Base-by-base conservation (phyloP, 192 early-diverging fungal genomes). In the Borealophlyctis nickersoniae region DNA sequence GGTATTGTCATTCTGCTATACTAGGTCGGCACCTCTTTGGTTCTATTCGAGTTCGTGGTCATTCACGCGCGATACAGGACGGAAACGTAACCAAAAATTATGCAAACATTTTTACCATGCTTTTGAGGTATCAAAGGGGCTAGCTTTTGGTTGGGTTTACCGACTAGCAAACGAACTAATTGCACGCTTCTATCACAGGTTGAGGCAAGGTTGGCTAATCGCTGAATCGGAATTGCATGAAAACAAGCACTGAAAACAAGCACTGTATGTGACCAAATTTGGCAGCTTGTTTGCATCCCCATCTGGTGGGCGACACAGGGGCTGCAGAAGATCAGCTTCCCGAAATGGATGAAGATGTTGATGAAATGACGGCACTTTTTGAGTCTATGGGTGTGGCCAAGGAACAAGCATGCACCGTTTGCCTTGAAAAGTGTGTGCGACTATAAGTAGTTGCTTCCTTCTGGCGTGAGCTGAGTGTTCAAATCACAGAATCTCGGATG, bases 21-120 rank as follows among this genome's bases (percentile, higher is more conserved):
- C 39, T 45, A 19, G 19, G 19, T 45, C 7, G 19, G 39, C n/a
- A n/a, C n/a, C n/a, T n/a, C n/a, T n/a, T n/a, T n/a, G n/a, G n/a
- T n/a, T n/a, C n/a, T n/a, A n/a, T n/a, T n/a, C n/a, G n/a, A n/a
- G n/a, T n/a, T n/a, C n/a, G n/a, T n/a, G n/a, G n/a, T n/a, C n/a
- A n/a, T n/a, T n/a, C n/a, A n/a, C n/a, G n/a, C n/a, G n/a, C n/a
- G n/a, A n/a, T n/a, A n/a, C n/a, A n/a, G n/a, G n/a, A n/a, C n/a
- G n/a, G n/a, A 56, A n/a, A n/a, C n/a, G n/a, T n/a, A n/a, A n/a
- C n/a, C n/a, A 70, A 55, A 14, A 69, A 75, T 64, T 77, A 76
- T 66, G 59, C 72, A 0, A 77, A 75, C 55, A 67, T 76, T 36
- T 51, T 77, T 48, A 28, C 22, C 3, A 28, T 73, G 39, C 58